These are phyloP conservation scores for Leccinum pseudoinsigne DNA, from an alignment of 1,284 basidiomycete genomes.

Conservation along the genomic window DNA sequence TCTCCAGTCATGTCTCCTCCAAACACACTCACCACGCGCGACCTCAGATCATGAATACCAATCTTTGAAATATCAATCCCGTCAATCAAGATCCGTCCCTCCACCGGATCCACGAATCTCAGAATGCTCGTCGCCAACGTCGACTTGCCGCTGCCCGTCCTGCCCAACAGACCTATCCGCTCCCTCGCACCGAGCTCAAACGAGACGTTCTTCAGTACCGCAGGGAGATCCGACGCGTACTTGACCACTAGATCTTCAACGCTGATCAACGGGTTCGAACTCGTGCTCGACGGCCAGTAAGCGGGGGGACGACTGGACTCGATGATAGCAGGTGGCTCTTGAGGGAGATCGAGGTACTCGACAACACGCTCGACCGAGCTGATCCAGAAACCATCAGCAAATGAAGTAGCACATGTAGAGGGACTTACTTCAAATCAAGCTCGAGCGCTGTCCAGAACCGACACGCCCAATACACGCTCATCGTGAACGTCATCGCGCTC, in stretches of 20 bases:
- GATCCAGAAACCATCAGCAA: constrained; percentile 65
- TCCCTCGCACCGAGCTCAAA: constrained; percentile 64
- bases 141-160: constrained; percentile 81
- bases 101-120: constrained; percentile 84
- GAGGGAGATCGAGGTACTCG: constrained; percentile 87
- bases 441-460: constrained; percentile 56
- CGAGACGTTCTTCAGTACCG: constrained; percentile 78
- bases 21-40: constrained; percentile 58
- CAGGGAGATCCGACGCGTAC: constrained; percentile 83
- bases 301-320: constrained; percentile 71
- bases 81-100: constrained; percentile 81
- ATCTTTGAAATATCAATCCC: constrained; percentile 90
- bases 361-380: constrained; percentile 85
- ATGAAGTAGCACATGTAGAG: neutral
- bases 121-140: constrained; percentile 86
- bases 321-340: constrained; percentile 77
- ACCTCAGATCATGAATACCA: constrained; percentile 82
- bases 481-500: constrained; percentile 65
- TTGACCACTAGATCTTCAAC: constrained; percentile 79
- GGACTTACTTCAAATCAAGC: constrained; percentile 34
- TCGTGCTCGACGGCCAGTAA: constrained; percentile 83
- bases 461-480: constrained; percentile 68
- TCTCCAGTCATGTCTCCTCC: neutral
- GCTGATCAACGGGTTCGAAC: constrained; percentile 47
- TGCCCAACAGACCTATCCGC: constrained; percentile 70